phyloP scores from a whole-genome alignment of 2,329 filamentous ascomycete species.

The Aspergillus uvarum region DNA sequence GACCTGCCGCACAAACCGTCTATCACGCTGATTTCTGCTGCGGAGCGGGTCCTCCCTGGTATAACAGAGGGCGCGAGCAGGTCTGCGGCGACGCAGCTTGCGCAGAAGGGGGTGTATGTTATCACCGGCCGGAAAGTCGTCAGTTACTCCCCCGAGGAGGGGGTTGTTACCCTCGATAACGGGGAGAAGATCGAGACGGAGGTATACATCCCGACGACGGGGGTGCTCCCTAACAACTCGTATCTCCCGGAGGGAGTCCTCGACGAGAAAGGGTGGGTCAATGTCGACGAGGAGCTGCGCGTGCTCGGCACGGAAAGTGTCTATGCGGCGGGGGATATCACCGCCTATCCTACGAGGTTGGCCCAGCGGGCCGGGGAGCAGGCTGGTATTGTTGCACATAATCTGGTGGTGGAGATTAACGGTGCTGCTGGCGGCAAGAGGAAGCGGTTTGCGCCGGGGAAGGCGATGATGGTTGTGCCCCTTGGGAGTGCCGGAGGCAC shows the following conservation, averaged over 20 bases:
- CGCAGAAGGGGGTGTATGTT: conserved; percentile 49
- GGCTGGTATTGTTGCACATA: conserved; percentile 25
- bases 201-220: conserved; percentile 54
- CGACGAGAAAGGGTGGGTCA: conserved; percentile 49
- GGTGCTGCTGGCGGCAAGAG: conserved; percentile 14
- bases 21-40: conserved; percentile 40
- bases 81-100: conserved; percentile 48
- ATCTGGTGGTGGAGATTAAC: conserved; percentile 29
- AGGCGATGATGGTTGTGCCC: conserved; percentile 31
- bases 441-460: conserved; percentile 24
- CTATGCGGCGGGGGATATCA: conserved; percentile 35
- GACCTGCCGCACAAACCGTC: conserved; percentile 29
- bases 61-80: conserved; percentile 33
- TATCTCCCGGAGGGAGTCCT: conserved; percentile 53
- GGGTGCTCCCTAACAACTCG: conserved; percentile 53
- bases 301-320: conserved; percentile 15
- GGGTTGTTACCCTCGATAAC: conserved; percentile 42
- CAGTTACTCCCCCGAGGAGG: conserved; percentile 19
- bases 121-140: conserved; percentile 34
- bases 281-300: conserved; percentile 42
- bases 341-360: conserved; percentile 27
- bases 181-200: conserved; percentile 53
- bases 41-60: conserved; percentile 27
- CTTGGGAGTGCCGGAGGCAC: conserved; percentile 29
- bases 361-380: conserved; percentile 29